Evolutionary conservation across 257 asterid genomes (phyloP).

Genomic region (Anisodus acutangulus): DNA sequence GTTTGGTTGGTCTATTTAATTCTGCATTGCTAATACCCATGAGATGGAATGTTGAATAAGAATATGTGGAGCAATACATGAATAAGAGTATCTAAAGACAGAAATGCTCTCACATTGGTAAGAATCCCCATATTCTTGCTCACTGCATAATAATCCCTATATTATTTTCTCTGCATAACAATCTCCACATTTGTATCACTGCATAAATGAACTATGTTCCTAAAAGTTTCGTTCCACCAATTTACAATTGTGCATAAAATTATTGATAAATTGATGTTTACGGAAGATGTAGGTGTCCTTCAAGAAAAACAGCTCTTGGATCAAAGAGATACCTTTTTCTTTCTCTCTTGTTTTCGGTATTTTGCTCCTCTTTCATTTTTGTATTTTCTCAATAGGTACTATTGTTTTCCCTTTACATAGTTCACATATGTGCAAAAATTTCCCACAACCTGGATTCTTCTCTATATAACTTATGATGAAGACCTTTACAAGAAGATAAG

Average conservation of each 20-base stretch:
- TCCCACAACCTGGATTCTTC: background rate
- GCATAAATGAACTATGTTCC: background rate
- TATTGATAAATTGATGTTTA: constrained; percentile 1
- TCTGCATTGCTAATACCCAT: background rate
- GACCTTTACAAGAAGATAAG: background rate
- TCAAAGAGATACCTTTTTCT: background rate
- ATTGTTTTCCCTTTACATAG: background rate
- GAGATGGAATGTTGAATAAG: background rate
- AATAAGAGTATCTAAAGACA: background rate
- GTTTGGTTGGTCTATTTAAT: background rate
- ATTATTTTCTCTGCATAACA: background rate
- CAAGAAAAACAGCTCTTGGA: background rate
- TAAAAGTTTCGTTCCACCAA: background rate
- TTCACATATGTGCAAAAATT: background rate
- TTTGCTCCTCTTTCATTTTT: background rate
- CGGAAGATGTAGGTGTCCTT: background rate
- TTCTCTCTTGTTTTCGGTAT: background rate
- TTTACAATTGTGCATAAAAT: background rate
- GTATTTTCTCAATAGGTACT: background rate
- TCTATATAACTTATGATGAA: background rate
- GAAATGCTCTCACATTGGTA: no score
- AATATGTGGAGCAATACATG: background rate
- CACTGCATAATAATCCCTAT: background rate
- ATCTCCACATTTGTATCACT: background rate
- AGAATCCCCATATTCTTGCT: background rate